Evolutionary conservation across 192 early-diverging fungal genomes (phyloP).

Genomic region (Podila clonocystis): DNA sequence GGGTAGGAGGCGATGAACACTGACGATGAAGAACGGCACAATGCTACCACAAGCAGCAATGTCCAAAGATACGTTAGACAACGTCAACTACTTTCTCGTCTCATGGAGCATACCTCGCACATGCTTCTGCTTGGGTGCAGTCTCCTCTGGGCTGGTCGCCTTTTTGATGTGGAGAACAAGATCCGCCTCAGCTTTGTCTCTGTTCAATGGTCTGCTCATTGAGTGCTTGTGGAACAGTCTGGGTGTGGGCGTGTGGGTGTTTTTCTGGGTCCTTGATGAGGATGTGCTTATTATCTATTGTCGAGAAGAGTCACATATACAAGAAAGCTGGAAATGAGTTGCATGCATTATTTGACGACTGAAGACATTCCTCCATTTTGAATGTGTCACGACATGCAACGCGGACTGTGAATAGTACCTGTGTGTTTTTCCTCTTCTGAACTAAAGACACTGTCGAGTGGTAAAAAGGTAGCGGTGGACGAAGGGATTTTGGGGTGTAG

Average conservation of each 20-base stretch:
- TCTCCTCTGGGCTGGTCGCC: constrained; percentile 86
- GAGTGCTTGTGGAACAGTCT: constrained; percentile 2
- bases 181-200: constrained; percentile 83
- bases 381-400: no score
- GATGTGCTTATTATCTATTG: background rate
- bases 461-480: no score
- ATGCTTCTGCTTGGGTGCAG: constrained; percentile 97
- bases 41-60: no score
- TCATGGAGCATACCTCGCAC: constrained; percentile 65
- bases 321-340: background rate
- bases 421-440: no score
- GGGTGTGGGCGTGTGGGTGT: background rate
- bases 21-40: background rate
- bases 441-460: no score
- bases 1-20: constrained; percentile 5
- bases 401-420: no score
- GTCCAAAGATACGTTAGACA: no score
- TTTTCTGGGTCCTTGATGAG: background rate
- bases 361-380: no score
- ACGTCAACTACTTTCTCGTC: no score
- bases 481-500: no score
- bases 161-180: constrained; percentile 88
- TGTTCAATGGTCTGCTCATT: constrained; percentile 64
- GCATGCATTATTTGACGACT: no score
- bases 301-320: background rate